phyloP scores from a whole-genome alignment of 305 asterid genomes.

The Petunia hybrid region DNA sequence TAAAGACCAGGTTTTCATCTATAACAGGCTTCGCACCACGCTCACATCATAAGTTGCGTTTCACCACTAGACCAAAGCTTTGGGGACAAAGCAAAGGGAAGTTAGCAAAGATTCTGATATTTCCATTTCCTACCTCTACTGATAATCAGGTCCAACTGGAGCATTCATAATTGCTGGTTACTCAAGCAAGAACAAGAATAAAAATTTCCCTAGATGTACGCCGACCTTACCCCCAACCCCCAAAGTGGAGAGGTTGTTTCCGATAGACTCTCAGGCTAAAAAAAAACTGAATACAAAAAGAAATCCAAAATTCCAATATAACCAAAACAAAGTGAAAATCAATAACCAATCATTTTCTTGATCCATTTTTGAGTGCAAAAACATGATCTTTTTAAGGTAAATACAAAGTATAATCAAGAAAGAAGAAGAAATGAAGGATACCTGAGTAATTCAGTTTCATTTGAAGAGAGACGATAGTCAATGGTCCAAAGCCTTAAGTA shows the following conservation, averaged over 20 bases:
- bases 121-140: background rate
- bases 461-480: constrained; percentile 61
- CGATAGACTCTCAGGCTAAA: too few species aligned
- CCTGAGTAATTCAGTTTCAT: constrained; percentile 69
- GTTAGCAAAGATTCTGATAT: background rate
- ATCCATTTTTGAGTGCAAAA: background rate
- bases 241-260: too few species aligned
- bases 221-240: too few species aligned
- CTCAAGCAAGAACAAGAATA: background rate
- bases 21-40: too few species aligned
- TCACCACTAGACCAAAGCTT: too few species aligned
- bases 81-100: too few species aligned
- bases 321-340: background rate
- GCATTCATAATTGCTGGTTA: background rate
- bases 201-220: background rate
- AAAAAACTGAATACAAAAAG: background rate
- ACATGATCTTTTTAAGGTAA: background rate
- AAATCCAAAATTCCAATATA: background rate
- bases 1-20: too few species aligned
- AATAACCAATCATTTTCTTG: background rate
- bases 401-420: background rate
- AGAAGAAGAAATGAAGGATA: constrained; percentile 28
- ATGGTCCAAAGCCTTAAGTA: constrained; percentile 81
- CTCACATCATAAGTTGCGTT: too few species aligned
- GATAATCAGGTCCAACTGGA: background rate